Evolutionary conservation across 805 yeast species (phyloP).

Genomic region (Candida cerambycidarum): DNA sequence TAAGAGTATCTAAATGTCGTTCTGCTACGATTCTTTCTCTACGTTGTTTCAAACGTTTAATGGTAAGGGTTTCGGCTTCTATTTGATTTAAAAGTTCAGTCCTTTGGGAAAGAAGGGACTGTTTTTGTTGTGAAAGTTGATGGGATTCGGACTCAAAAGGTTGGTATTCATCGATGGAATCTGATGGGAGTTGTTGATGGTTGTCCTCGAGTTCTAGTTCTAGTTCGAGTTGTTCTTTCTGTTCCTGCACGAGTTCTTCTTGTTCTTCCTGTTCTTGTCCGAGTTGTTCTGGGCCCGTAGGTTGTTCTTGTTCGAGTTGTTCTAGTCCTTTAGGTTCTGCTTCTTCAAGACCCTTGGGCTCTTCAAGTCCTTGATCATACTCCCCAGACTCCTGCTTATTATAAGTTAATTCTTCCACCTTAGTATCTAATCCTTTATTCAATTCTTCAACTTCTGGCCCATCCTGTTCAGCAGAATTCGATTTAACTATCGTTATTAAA

Average conservation of each 20-base stretch:
- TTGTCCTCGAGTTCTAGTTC: too few species aligned
- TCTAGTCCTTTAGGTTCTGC: too few species aligned
- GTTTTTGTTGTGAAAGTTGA: constrained; percentile 13
- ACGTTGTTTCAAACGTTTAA: constrained; percentile 13
- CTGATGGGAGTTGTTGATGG: too few species aligned
- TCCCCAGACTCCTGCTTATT: too few species aligned
- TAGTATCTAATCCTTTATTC: neutral
- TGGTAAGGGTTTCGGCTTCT: constrained; percentile 15
- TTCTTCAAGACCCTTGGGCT: too few species aligned
- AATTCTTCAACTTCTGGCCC: neutral
- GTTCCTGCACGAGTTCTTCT: too few species aligned
- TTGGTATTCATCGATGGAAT: too few species aligned
- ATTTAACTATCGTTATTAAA: neutral
- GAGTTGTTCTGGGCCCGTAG: neutral
- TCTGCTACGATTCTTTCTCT: constrained; percentile 14
- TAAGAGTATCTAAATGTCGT: constrained; percentile 18
- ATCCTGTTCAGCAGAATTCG: neutral
- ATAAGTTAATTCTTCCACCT: too few species aligned
- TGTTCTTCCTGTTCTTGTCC: too few species aligned
- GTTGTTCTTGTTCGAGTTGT: neutral
- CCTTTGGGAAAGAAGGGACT: constrained; percentile 21
- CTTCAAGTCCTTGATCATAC: too few species aligned
- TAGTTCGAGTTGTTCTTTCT: too few species aligned
- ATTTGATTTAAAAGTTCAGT: constrained; percentile 16
- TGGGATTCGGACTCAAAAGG: too few species aligned